Percentiles rank a stretch among this genome's conserved stretches.
Conservation (phyloP, 805 yeast species). For the Candida golubevii region DNA sequence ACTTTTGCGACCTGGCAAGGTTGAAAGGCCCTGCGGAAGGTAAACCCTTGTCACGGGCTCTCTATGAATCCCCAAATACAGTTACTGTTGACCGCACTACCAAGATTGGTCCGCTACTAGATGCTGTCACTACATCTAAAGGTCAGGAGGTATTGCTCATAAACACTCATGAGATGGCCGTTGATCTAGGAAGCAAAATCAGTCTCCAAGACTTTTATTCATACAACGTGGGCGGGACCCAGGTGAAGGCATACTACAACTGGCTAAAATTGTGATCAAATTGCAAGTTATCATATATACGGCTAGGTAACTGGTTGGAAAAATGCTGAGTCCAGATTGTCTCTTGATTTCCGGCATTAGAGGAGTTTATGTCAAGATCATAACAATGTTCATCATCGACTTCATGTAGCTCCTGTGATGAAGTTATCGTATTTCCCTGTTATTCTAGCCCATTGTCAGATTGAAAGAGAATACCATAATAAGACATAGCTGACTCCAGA, state of each 20-base stretch:
- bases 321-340: too few relatives aligned
- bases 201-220: background rate
- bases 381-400: too few relatives aligned
- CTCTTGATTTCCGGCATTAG: too few relatives aligned
- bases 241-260: slow-evolving; percentile 2
- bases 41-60: background rate
- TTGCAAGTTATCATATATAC: too few relatives aligned
- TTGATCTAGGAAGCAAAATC: slow-evolving; percentile 2
- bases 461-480: too few relatives aligned
- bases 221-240: background rate
- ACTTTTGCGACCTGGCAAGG: slow-evolving; percentile 1
- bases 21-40: background rate
- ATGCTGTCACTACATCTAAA: slow-evolving; percentile 4
- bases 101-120: slow-evolving; percentile 1
- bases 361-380: too few relatives aligned
- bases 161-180: background rate
- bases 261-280: background rate
- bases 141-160: slow-evolving; percentile 7
- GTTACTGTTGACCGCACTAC: background rate
- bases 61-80: background rate
- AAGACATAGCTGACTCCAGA: too few relatives aligned
- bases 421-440: too few relatives aligned
- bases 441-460: too few relatives aligned
- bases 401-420: too few relatives aligned
- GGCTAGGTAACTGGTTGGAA: too few relatives aligned